Evolutionary conservation across 108 stramenopile genomes (phyloP).

Genomic region (Fragilariopsis cylindrus): DNA sequence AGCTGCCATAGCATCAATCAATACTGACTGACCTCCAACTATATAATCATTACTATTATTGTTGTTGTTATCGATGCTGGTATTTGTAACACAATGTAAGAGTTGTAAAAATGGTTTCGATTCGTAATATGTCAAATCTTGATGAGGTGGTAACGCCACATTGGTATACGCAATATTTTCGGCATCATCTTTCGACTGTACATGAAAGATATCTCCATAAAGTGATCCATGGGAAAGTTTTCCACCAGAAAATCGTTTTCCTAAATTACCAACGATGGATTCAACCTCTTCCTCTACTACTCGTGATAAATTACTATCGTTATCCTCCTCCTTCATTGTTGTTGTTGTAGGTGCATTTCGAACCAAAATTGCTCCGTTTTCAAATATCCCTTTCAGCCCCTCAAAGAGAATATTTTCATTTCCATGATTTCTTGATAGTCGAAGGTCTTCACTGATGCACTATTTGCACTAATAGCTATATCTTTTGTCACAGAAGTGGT

Average conservation of each 20-base stretch:
- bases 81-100: slow-evolving; percentile 60
- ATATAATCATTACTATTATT: slow-evolving; percentile 28
- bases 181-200: slow-evolving; percentile 48
- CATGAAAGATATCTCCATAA: slow-evolving; percentile 82
- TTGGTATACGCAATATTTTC: slow-evolving; percentile 79
- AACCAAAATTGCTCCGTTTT: slow-evolving; percentile 66
- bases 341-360: slow-evolving; percentile 30
- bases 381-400: slow-evolving; percentile 44
- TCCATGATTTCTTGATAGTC: slow-evolving; percentile 43
- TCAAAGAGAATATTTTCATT: slow-evolving; percentile 29
- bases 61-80: neutral
- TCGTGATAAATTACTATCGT: neutral
- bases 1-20: slow-evolving; percentile 84
- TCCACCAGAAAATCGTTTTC: slow-evolving; percentile 55
- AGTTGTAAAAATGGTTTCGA: slow-evolving; percentile 76
- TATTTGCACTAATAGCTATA: slow-evolving; percentile 11
- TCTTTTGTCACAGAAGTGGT: slow-evolving; percentile 24
- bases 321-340: slow-evolving; percentile 9
- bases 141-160: slow-evolving; percentile 59
- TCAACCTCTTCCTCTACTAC: neutral
- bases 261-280: slow-evolving; percentile 51
- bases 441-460: slow-evolving; percentile 37
- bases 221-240: slow-evolving; percentile 71
- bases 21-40: slow-evolving; percentile 60
- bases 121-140: slow-evolving; percentile 86